Percentiles rank a stretch among this genome's conserved stretches.
These are phyloP conservation scores for Myxozyma kluyveri DNA, from an alignment of 805 yeast genomes.

Conservation along the genomic window DNA sequence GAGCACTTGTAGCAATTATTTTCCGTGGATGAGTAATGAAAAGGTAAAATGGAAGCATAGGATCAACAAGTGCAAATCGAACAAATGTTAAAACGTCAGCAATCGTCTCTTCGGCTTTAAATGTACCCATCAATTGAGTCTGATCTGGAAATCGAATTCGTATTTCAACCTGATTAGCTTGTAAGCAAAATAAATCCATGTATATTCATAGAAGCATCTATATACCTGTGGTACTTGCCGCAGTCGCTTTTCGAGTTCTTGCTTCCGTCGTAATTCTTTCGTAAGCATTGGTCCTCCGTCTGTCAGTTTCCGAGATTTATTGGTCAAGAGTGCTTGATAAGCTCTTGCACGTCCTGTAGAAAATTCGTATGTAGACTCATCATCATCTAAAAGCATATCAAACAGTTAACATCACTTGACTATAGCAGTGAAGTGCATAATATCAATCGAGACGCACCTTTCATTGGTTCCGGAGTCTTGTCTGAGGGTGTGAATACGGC, in stretches of 20 bases:
- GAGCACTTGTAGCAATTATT: constrained; percentile 31
- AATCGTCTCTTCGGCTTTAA: constrained; percentile 47
- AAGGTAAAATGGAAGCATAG: constrained; percentile 41
- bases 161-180: constrained; percentile 40
- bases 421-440: neutral
- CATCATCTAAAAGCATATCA: constrained; percentile 19
- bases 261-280: constrained; percentile 41
- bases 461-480: constrained; percentile 4
- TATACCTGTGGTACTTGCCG: constrained; percentile 28
- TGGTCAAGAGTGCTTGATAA: constrained; percentile 29
- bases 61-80: constrained; percentile 35
- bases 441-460: constrained; percentile 3
- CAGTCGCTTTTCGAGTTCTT: constrained; percentile 33
- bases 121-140: constrained; percentile 50
- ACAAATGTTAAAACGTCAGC: constrained; percentile 39
- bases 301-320: constrained; percentile 26
- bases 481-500: constrained; percentile 13
- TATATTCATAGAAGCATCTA: too few relatives aligned
- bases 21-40: constrained; percentile 51
- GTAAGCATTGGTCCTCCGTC: constrained; percentile 45
- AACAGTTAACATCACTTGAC: neutral
- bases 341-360: constrained; percentile 28
- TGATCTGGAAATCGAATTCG: constrained; percentile 61
- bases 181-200: neutral
- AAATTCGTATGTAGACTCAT: constrained; percentile 30